Percentiles rank a stretch among this genome's conserved stretches.
phyloP scores from a whole-genome alignment of 139 green algal genomes.

The Volvox africanus region DNA sequence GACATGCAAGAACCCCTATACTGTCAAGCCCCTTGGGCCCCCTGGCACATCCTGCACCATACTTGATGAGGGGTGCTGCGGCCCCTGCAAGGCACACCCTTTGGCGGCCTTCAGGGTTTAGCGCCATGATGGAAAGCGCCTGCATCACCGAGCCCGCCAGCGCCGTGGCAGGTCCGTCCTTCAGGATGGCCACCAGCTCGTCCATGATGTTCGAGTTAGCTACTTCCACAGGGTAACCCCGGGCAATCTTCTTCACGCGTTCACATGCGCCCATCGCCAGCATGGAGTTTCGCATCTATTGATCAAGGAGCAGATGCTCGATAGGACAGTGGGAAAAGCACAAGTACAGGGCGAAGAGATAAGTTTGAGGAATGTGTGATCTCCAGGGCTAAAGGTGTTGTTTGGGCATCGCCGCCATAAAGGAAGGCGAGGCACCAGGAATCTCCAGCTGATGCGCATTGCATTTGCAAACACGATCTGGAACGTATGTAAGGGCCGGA shows the following conservation, averaged over 20 bases:
- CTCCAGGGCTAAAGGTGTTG: too few relatives aligned
- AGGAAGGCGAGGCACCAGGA: too few relatives aligned
- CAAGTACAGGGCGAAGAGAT: too few relatives aligned
- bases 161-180: slow-evolving; percentile 30
- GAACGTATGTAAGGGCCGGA: too few relatives aligned
- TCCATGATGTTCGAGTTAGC: slow-evolving; percentile 45
- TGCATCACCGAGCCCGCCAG: slow-evolving; percentile 40
- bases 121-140: slow-evolving; percentile 49
- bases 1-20: too few relatives aligned
- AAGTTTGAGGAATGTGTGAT: too few relatives aligned
- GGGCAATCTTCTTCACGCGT: slow-evolving; percentile 54
- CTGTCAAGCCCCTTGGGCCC: too few relatives aligned
- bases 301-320: neutral
- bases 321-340: too few relatives aligned
- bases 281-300: slow-evolving; percentile 53
- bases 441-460: too few relatives aligned
- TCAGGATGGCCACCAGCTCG: slow-evolving; percentile 42
- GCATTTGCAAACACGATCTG: too few relatives aligned
- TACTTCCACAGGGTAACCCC: slow-evolving; percentile 44
- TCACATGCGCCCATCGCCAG: slow-evolving; percentile 61
- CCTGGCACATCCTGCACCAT: neutral
- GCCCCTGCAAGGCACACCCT: slow-evolving; percentile 44
- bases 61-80: slow-evolving; percentile 40
- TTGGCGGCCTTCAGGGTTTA: slow-evolving; percentile 53
- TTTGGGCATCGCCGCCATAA: too few relatives aligned